These are phyloP conservation scores for Geranomyces variabilis DNA, from an alignment of 192 early-diverging fungal species.

Conservation along the genomic window DNA sequence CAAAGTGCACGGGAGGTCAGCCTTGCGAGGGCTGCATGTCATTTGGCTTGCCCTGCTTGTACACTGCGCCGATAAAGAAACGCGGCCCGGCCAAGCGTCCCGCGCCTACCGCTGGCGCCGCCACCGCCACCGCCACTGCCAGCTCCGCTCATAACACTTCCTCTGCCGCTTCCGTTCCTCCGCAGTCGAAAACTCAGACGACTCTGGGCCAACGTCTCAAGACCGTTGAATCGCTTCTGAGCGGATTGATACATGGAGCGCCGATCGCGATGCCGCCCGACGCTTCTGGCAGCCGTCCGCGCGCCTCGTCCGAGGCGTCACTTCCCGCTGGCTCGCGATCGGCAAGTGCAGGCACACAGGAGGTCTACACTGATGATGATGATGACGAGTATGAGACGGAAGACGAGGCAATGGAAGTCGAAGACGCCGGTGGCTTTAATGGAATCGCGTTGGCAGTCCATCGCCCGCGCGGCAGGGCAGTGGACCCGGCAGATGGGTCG, in stretches of 20 bases:
- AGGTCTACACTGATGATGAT: constrained; percentile 23
- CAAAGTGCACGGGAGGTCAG: constrained; percentile 39
- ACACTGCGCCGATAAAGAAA: constrained; percentile 41
- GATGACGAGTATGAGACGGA: constrained; percentile 15
- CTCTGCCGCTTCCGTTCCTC: background rate
- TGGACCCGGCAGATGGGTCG: constrained; percentile 2
- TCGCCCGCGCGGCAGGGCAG: constrained; percentile 20
- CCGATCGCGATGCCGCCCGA: background rate
- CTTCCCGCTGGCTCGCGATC: background rate
- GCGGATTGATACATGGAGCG: constrained; percentile 32
- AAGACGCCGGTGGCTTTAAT: constrained; percentile 36
- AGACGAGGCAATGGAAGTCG: constrained; percentile 5
- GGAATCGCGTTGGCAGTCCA: constrained; percentile 52
- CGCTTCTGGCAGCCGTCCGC: constrained; percentile 1
- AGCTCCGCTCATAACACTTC: too few relatives aligned
- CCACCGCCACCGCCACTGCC: background rate
- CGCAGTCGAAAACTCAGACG: constrained; percentile 7
- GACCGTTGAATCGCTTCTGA: constrained; percentile 42
- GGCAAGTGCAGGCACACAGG: background rate
- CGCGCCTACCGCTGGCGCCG: background rate
- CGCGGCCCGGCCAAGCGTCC: constrained; percentile 40
- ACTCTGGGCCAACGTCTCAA: constrained; percentile 35
- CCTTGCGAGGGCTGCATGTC: constrained; percentile 42
- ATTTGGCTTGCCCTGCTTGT: constrained; percentile 41
- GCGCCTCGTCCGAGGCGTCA: constrained; percentile 18